phyloP scores from a whole-genome alignment of 768 basidiomycete genomes.

The Brasilioporus rufonigricans region DNA sequence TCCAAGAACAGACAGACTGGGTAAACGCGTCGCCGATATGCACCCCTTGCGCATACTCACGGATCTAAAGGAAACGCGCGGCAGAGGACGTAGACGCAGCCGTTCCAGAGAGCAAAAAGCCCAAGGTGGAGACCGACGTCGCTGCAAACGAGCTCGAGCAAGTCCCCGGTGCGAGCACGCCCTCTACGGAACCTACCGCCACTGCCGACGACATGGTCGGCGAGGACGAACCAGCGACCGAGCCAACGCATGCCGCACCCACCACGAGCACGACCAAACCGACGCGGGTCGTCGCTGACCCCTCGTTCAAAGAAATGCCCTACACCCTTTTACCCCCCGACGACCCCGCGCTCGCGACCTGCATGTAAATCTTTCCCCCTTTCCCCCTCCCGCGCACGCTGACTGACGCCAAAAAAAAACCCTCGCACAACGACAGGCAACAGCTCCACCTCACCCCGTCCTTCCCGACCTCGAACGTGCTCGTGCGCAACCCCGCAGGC shows the following conservation, averaged over 20 bases:
- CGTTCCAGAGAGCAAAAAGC: slow-evolving; percentile 51
- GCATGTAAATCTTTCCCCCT: slow-evolving; percentile 55
- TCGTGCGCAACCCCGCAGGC: slow-evolving; percentile 82
- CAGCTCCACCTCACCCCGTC: slow-evolving; percentile 64
- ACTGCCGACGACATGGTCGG: slow-evolving; percentile 1
- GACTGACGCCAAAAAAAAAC: neutral
- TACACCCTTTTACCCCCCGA: slow-evolving; percentile 75
- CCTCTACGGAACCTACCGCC: slow-evolving; percentile 1
- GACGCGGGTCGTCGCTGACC: slow-evolving; percentile 24
- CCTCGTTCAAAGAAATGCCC: slow-evolving; percentile 83
- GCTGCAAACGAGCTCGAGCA: neutral
- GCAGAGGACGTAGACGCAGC: slow-evolving; percentile 37
- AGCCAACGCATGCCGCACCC: neutral
- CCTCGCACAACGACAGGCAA: slow-evolving; percentile 41
- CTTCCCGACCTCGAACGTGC: slow-evolving; percentile 76
- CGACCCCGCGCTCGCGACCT: slow-evolving; percentile 66
- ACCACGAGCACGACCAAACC: neutral
- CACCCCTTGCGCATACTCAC: neutral
- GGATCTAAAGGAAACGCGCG: slow-evolving; percentile 41
- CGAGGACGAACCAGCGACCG: slow-evolving; percentile 1
- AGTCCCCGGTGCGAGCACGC: slow-evolving; percentile 2
- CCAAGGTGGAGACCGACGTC: slow-evolving; percentile 35
- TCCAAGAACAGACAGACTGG: slow-evolving; percentile 6
- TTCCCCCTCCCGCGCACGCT: neutral
- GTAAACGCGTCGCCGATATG: slow-evolving; percentile 6